Evolutionary conservation across 805 yeast species (phyloP).

Genomic region (Candida ipomoeae): DNA sequence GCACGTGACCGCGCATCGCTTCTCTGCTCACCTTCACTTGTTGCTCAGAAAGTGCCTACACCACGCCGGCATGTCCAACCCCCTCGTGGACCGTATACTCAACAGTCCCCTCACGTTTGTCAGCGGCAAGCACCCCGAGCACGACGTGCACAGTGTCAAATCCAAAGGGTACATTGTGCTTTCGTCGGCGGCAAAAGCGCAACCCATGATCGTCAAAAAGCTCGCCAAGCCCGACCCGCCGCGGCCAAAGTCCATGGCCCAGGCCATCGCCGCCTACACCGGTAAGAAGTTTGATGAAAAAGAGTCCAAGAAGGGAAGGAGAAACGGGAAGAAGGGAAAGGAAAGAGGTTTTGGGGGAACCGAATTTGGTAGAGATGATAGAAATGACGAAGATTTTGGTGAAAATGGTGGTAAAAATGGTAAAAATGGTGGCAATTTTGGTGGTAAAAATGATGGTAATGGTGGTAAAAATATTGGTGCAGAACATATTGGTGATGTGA

Average conservation of each 20-base stretch:
- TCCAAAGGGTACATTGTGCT: slow-evolving; percentile 17
- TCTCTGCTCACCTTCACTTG: neutral
- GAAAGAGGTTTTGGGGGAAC: neutral
- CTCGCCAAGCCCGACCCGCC: slow-evolving; percentile 9
- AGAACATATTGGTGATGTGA: too few species aligned
- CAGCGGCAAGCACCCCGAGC: slow-evolving; percentile 44
- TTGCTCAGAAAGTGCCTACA: neutral
- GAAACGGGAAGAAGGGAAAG: slow-evolving; percentile 14
- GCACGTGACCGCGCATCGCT: slow-evolving; percentile 1
- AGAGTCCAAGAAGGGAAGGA: slow-evolving; percentile 24
- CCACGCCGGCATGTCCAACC: slow-evolving; percentile 29
- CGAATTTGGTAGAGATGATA: neutral
- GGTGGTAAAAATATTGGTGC: too few species aligned
- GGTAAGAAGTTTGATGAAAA: slow-evolving; percentile 51
- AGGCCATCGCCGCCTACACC: slow-evolving; percentile 55
- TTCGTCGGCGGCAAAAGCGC: slow-evolving; percentile 7
- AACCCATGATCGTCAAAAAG: slow-evolving; percentile 3
- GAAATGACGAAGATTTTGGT: too few species aligned
- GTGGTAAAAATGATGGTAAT: too few species aligned
- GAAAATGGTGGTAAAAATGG: too few species aligned
- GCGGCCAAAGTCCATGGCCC: slow-evolving; percentile 45
- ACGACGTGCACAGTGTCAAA: slow-evolving; percentile 14
- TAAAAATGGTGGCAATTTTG: too few species aligned
- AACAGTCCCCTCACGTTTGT: slow-evolving; percentile 61
- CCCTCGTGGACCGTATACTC: slow-evolving; percentile 60